These are phyloP conservation scores for Exidia glandulosa DNA, from an alignment of 768 basidiomycete species.

Conservation along the genomic window DNA sequence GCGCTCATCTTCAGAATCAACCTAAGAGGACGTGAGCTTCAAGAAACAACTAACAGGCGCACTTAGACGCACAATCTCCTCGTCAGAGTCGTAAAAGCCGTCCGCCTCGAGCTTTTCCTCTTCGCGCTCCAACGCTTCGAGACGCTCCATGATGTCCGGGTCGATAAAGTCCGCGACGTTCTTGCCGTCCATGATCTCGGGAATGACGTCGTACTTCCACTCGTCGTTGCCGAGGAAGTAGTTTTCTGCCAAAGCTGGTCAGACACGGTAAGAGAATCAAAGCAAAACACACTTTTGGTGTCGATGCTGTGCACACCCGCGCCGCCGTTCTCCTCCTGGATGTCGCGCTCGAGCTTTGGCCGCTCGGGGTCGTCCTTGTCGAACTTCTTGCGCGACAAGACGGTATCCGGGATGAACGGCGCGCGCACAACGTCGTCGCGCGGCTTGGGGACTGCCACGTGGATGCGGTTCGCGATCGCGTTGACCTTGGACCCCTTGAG, in stretches of 20 bases:
- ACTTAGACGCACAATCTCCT: constrained; percentile 55
- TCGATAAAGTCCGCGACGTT: constrained; percentile 98
- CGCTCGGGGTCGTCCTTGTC: constrained; percentile 82
- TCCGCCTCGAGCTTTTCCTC: constrained; percentile 90
- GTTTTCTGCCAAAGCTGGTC: constrained; percentile 48
- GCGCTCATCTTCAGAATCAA: constrained; percentile 58
- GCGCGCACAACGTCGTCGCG: constrained; percentile 82
- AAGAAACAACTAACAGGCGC: not conserved
- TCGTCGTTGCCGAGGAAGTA: constrained; percentile 81
- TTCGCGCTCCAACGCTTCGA: constrained; percentile 93
- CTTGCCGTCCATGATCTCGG: constrained; percentile 98
- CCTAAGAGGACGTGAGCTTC: not conserved
- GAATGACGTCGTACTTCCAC: constrained; percentile 95
- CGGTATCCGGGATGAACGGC: constrained; percentile 81
- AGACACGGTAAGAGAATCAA: not conserved
- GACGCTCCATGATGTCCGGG: constrained; percentile 91
- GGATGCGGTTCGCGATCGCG: constrained; percentile 86
- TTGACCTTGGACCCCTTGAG: constrained; percentile 91
- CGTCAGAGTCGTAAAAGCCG: constrained; percentile 89
- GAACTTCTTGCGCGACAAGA: constrained; percentile 68
- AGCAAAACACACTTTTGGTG: constrained; percentile 57
- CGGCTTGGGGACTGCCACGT: constrained; percentile 84
- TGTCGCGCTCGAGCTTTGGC: constrained; percentile 60
- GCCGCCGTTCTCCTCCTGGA: constrained; percentile 78
- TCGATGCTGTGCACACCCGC: constrained; percentile 89